These are phyloP conservation scores for Plenodomus lindquistii DNA, from an alignment of 2,329 filamentous ascomycete species.

Conservation along the genomic window DNA sequence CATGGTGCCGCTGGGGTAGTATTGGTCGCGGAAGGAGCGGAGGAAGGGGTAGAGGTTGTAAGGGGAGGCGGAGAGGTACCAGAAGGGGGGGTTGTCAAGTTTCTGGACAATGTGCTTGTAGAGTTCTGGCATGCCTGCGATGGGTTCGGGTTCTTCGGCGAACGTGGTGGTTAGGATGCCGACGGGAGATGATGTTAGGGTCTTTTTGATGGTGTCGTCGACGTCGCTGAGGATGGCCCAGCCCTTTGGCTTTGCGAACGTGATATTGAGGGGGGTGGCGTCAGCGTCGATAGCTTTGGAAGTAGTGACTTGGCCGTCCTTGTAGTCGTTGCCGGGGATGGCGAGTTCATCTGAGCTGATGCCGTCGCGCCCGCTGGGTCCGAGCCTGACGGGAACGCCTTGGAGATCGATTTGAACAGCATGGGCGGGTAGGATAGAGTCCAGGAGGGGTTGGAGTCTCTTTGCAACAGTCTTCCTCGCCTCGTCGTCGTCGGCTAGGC, in stretches of 20 bases:
- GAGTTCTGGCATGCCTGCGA: slow-evolving; percentile 81
- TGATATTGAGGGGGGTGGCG: slow-evolving; percentile 66
- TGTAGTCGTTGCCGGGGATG: slow-evolving; percentile 52
- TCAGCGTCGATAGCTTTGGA: slow-evolving; percentile 36
- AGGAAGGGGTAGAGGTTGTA: slow-evolving; percentile 94
- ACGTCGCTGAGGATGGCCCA: slow-evolving; percentile 89
- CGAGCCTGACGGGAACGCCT: slow-evolving; percentile 52
- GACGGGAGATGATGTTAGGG: slow-evolving; percentile 75
- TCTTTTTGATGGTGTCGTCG: slow-evolving; percentile 95
- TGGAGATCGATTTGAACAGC: slow-evolving; percentile 68
- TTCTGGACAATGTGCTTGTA: slow-evolving; percentile 67
- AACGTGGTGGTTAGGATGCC: slow-evolving; percentile 87
- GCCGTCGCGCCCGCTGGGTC: slow-evolving; percentile 72
- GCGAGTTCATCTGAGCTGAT: slow-evolving; percentile 65
- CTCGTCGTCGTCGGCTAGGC: slow-evolving; percentile 57
- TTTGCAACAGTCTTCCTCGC: slow-evolving; percentile 64
- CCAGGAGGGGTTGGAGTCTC: slow-evolving; percentile 76
- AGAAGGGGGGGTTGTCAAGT: slow-evolving; percentile 71
- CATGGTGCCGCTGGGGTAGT: slow-evolving; percentile 78
- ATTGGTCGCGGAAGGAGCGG: slow-evolving; percentile 68
- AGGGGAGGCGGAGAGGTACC: slow-evolving; percentile 91
- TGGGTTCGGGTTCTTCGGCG: slow-evolving; percentile 70
- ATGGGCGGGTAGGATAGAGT: slow-evolving; percentile 72
- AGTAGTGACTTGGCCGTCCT: slow-evolving; percentile 36
- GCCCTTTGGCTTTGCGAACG: slow-evolving; percentile 74